Evolutionary conservation across 1,284 basidiomycete genomes (phyloP).

Genomic region (Ceratobasidium sp.): DNA sequence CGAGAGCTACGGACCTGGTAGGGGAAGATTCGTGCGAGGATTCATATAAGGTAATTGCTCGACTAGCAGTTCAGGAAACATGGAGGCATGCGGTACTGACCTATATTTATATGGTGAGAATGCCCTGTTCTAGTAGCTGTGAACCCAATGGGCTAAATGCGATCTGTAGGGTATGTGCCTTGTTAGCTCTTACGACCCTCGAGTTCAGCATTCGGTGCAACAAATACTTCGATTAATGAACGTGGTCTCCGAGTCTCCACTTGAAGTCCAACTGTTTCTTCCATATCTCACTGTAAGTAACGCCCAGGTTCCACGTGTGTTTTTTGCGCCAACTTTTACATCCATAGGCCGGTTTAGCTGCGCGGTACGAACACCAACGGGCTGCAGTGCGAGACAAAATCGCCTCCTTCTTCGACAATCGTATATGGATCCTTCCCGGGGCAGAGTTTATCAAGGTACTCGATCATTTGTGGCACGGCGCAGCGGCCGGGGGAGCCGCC

Average conservation of each 20-base stretch:
- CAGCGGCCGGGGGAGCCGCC: background rate
- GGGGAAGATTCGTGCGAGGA: background rate
- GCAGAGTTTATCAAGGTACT: constrained; percentile 9
- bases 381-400: constrained; percentile 1
- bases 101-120: constrained; percentile 21
- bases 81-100: constrained; percentile 33
- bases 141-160: background rate
- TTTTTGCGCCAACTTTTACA: background rate
- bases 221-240: constrained; percentile 26
- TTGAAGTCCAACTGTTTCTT: constrained; percentile 14
- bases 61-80: constrained; percentile 1
- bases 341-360: constrained; percentile 26
- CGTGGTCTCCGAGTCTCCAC: background rate
- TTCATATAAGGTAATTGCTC: background rate
- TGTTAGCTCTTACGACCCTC: background rate
- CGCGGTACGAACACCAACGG: constrained; percentile 31
- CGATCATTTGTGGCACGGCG: constrained; percentile 29
- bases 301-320: background rate
- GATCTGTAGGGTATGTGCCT: constrained; percentile 25
- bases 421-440: constrained; percentile 27
- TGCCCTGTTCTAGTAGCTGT: background rate
- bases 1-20: background rate
- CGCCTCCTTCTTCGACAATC: background rate
- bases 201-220: constrained; percentile 22
- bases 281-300: constrained; percentile 22